Base-by-base conservation (phyloP, 305 asterid genomes). In the Solanum hybrid region DNA sequence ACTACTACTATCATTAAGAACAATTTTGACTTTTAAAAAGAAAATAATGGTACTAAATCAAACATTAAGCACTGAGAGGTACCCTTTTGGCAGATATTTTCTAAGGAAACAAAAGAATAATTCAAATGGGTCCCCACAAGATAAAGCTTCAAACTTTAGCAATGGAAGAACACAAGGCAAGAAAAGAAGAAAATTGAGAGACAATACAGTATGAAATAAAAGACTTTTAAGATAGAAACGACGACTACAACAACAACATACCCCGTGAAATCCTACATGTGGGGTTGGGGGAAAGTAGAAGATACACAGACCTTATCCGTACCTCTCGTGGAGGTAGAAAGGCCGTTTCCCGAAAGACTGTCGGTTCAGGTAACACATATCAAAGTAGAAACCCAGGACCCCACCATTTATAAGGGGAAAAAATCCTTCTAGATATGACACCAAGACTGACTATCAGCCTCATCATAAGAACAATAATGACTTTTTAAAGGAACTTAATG, bases 101-200 rank as follows among this genome's bases (percentile, higher is more conserved):
- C 24, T n/a, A 39, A 18, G 18, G 1, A 79, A 42, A 71, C 69
- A 73, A 86, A 39, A 28, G 67, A 90, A 73, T 73, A 42, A 26
- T 8, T 71, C 33, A 78, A 37, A 84, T 29, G 90, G 88, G 84
- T 33, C 31, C 90, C 86, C 86, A 80, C 86, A 80, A 13, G 64
- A 37, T 24, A 80, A 37, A 80, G 35, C 35, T 80, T 80, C 35
- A 37, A 37, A 6, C 22, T 80, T 80, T 37, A 80, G 20, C 34
- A 80, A 80, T 37, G 86, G 64, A 24, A 37, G 4, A 3, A 80
- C 86, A 12, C 6, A 4, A 80, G 86, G 86, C 11, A 24, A 80
- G n/a, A 37, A 61, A 37, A 80, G n/a, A 80, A n/a, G 11, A n/a
- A 37, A 37, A 80, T 37, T 24, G 34, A 37, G 86, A 79, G 26